Evolutionary conservation across 352 stramenopile genomes (phyloP).

Genomic region (Phytophthora megakarya): DNA sequence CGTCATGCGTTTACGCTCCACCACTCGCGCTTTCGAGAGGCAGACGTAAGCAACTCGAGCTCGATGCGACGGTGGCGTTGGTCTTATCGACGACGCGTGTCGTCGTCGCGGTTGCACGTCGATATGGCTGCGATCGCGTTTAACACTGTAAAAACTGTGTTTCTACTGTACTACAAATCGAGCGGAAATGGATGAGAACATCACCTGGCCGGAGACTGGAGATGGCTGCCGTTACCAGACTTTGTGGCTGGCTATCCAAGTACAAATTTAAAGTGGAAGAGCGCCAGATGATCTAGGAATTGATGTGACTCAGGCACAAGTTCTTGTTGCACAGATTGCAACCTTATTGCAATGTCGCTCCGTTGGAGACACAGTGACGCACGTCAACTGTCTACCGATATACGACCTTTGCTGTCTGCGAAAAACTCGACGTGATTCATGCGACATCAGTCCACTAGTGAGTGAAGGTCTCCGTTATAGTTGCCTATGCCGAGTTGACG

Average conservation of each 20-base stretch:
- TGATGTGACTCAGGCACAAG: too few relatives aligned
- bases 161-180: neutral
- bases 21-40: neutral
- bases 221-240: neutral
- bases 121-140: neutral
- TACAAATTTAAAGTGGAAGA: too few relatives aligned
- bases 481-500: constrained; percentile 38
- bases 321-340: neutral
- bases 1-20: constrained; percentile 13
- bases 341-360: neutral
- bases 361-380: neutral
- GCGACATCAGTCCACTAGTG: constrained; percentile 9
- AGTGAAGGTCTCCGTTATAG: constrained; percentile 16
- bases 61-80: neutral
- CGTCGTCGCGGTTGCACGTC: neutral
- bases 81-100: neutral
- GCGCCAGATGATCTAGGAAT: too few relatives aligned
- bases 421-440: constrained; percentile 15
- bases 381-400: constrained; percentile 9
- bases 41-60: constrained; percentile 5
- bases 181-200: too few relatives aligned
- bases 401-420: constrained; percentile 13
- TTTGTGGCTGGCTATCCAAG: neutral
- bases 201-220: too few relatives aligned
- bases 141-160: neutral